Percentiles rank a stretch among this genome's conserved stretches.
Evolutionary conservation across 2,329 filamentous ascomycete genomes (phyloP).

Genomic region (Aureobasidium namibiae): DNA sequence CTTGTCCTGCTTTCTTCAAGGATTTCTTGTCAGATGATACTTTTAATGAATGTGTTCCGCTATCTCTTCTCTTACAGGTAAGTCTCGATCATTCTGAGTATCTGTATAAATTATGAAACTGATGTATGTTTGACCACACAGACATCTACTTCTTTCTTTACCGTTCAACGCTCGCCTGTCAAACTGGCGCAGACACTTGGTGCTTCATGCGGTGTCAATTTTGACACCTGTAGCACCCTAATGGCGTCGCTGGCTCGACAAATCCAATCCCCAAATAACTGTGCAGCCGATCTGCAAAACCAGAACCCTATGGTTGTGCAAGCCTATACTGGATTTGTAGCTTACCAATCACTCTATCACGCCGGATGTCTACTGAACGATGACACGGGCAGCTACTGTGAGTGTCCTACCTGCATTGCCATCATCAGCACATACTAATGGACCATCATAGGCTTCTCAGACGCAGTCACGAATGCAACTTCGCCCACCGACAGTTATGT

Average conservation of each 20-base stretch:
- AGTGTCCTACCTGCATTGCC: constrained; percentile 22
- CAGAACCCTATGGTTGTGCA: constrained; percentile 64
- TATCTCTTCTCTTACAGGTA: constrained; percentile 77
- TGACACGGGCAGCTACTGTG: constrained; percentile 55
- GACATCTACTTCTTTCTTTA: constrained; percentile 80
- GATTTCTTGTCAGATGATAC: constrained; percentile 56
- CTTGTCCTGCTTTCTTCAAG: constrained; percentile 61
- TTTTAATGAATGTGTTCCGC: constrained; percentile 68
- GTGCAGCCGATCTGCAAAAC: constrained; percentile 59
- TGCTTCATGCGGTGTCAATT: constrained; percentile 62
- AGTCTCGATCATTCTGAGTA: constrained; percentile 20
- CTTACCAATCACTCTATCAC: constrained; percentile 70
- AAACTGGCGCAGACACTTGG: constrained; percentile 72
- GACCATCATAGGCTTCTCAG: constrained; percentile 52
- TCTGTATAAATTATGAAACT: neutral
- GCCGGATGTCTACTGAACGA: constrained; percentile 68
- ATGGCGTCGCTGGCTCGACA: constrained; percentile 58
- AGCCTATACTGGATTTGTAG: constrained; percentile 65
- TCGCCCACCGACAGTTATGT: constrained; percentile 67
- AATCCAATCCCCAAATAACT: constrained; percentile 56
- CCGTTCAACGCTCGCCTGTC: constrained; percentile 61
- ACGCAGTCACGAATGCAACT: constrained; percentile 68
- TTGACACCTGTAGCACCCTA: constrained; percentile 55
- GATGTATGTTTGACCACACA: constrained; percentile 29
- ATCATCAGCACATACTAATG: neutral